These are phyloP conservation scores for Scheffersomyces cryptocercus DNA, from an alignment of 1,139 yeast species.

Conservation along the genomic window DNA sequence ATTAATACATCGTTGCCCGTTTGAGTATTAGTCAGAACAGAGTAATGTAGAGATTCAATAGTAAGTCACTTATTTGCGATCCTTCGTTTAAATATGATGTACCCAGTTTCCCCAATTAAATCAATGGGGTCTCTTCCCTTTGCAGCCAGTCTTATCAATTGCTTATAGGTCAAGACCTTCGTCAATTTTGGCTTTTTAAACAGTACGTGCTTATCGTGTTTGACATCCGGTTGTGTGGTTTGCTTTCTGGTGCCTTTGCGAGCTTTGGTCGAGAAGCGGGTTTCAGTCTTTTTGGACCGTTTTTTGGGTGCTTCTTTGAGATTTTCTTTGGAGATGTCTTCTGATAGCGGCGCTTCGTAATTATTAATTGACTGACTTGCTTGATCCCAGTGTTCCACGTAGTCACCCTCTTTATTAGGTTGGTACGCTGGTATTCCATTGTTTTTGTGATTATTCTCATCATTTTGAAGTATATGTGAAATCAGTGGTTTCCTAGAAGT, in stretches of 20 bases:
- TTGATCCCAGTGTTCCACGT: no score
- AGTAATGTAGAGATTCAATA: not conserved
- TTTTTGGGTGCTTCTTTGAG: no score
- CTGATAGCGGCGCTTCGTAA: no score
- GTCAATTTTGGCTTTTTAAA: not conserved
- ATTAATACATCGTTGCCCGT: slow-evolving; percentile 2
- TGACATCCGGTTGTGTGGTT: no score
- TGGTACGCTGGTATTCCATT: not conserved
- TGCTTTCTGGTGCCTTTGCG: no score
- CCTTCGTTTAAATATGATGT: slow-evolving; percentile 4
- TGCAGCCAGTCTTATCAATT: slow-evolving; percentile 8
- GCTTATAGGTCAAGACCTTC: not conserved
- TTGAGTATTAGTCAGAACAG: slow-evolving; percentile 1
- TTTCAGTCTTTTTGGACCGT: no score
- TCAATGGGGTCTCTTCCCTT: slow-evolving; percentile 19
- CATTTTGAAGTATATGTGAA: not conserved
- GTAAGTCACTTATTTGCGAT: not conserved
- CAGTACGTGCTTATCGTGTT: not conserved
- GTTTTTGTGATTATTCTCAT: not conserved
- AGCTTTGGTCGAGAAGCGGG: no score
- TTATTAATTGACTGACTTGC: no score
- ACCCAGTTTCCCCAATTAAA: slow-evolving; percentile 8
- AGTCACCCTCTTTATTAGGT: no score
- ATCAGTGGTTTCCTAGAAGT: not conserved
- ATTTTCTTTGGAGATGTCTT: no score